A percentile compares a stretch with the other conserved stretches of the same genome.
Evolutionary conservation across 495 filamentous ascomycete species (phyloP).

Genomic region (Trichoderma reesei): DNA sequence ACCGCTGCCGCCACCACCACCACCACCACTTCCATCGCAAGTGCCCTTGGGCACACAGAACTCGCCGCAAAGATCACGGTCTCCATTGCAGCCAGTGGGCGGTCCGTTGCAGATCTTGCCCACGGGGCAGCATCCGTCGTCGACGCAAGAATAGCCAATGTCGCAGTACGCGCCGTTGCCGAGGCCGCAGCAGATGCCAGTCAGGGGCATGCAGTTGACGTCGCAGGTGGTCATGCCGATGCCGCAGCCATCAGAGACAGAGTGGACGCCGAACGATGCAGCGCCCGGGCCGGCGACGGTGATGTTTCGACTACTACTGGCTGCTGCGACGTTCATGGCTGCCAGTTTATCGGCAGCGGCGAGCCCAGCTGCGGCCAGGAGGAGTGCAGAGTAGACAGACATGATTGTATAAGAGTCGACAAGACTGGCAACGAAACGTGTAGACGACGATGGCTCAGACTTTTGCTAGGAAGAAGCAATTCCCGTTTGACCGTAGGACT

Average conservation of each 20-base stretch:
- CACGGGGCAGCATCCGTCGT: conserved; percentile 15
- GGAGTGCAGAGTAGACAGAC: not conserved
- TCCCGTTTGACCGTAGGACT: not conserved
- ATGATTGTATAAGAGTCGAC: not conserved
- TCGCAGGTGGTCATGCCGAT: not conserved
- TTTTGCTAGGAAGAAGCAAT: not conserved
- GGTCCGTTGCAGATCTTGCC: conserved; percentile 15
- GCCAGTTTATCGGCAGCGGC: not conserved
- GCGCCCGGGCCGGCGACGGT: not conserved
- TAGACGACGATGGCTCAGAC: not conserved
- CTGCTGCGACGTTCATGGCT: not conserved
- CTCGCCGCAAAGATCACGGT: conserved; percentile 2
- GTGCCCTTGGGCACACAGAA: conserved; percentile 17
- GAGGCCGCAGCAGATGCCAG: conserved; percentile 7
- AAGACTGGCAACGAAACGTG: not conserved
- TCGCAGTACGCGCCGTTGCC: conserved; percentile 16
- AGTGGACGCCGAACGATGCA: not conserved
- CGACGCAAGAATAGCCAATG: conserved; percentile 17
- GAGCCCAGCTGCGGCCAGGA: conserved; percentile 3
- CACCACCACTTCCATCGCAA: conserved; percentile 10
- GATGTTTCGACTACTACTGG: not conserved
- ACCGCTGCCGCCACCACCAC: not conserved
- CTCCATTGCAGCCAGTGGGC: conserved; percentile 13
- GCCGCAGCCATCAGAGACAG: not conserved
- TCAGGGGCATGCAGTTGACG: conserved; percentile 6